These are phyloP conservation scores for Penstemon davidsonii DNA, from an alignment of 257 asterid genomes.

Conservation along the genomic window DNA sequence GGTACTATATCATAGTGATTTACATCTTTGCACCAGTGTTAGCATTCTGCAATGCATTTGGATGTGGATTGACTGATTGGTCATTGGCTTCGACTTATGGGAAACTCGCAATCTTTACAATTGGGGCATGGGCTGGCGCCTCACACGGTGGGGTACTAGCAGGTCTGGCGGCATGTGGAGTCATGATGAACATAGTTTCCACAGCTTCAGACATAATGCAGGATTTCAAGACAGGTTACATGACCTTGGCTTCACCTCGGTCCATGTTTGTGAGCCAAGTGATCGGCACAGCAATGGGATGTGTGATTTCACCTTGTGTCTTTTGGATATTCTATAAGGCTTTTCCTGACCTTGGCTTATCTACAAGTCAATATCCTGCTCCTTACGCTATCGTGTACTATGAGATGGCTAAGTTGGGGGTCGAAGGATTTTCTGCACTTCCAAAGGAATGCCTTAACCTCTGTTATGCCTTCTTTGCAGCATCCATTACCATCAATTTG, in stretches of 20 bases:
- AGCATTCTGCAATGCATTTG: slow-evolving; percentile 68
- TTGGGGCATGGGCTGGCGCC: slow-evolving; percentile 63
- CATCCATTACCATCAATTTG: slow-evolving; percentile 47
- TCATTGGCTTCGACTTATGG: slow-evolving; percentile 59
- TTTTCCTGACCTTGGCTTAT: slow-evolving; percentile 28
- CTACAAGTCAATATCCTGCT: slow-evolving; percentile 31
- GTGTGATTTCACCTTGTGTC: slow-evolving; percentile 54
- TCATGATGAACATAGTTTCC: slow-evolving; percentile 63
- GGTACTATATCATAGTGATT: slow-evolving; percentile 50
- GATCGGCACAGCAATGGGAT: slow-evolving; percentile 49
- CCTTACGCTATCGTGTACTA: slow-evolving; percentile 34
- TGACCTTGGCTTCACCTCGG: slow-evolving; percentile 66
- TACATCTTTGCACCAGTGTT: slow-evolving; percentile 54
- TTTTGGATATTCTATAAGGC: slow-evolving; percentile 44
- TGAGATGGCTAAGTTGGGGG: slow-evolving; percentile 39
- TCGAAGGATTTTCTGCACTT: slow-evolving; percentile 37
- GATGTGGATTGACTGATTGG: slow-evolving; percentile 65
- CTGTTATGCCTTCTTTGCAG: slow-evolving; percentile 37
- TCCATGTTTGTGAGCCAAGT: slow-evolving; percentile 76
- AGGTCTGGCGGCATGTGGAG: slow-evolving; percentile 71
- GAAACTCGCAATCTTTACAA: slow-evolving; percentile 54
- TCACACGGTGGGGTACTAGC: slow-evolving; percentile 57
- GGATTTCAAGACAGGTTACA: slow-evolving; percentile 68
- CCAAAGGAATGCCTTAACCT: slow-evolving; percentile 39
- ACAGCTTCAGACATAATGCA: slow-evolving; percentile 67